Base-by-base conservation (phyloP, 2,329 filamentous ascomycete species). In the Apiospora malaysiana region DNA sequence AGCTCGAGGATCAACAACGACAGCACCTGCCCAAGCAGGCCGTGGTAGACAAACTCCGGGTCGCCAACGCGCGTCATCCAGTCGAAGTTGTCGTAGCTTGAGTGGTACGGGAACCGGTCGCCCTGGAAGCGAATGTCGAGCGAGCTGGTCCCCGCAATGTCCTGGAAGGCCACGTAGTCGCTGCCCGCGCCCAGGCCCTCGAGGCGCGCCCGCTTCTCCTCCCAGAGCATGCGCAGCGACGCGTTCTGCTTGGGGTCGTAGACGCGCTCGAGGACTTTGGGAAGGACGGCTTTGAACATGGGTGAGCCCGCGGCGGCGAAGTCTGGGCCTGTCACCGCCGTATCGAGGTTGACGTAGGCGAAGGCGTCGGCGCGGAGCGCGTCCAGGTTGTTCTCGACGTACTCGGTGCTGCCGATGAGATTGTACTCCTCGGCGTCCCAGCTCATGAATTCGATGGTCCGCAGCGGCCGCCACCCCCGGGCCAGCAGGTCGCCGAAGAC, bases 371-470 rank as follows among this genome's bases (percentile, higher is more conserved):
- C 84, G 56, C 93, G 91, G 8, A 99, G 86, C 3, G 84, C 80
- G 0, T 95, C 90, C 40, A 94, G 85, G 75, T 95, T 91, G 66
- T 93, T 92, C 82, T 99, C 96, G 65, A 99, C 96, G 77, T 93
- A 95, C 80, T 99, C 96, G 1, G 96, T 98, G 14, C 94, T 97
- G 10, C 96, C 96, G 71, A 97, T 93, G 65, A 96, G 84, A 81
- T 98, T 98, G 84, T 97, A 98, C 81, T 95, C 94, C 75, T 92
- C 92, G 4, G 90, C 96, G 80, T 99, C 96, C 96, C 96, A 99
- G 45, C 94, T 97, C 78, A 95, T 94, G 81, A 99, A 98, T 80
- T 97, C 93, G 74, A 99, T 97, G 4, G 94, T 97, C n/a, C 96
- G 92, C 21, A 97, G 85, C 1, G 96, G 96, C 37, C 93, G 89